Evolutionary conservation across 192 early-diverging fungal genomes (phyloP).

Genomic region (Spinellus fusiger): DNA sequence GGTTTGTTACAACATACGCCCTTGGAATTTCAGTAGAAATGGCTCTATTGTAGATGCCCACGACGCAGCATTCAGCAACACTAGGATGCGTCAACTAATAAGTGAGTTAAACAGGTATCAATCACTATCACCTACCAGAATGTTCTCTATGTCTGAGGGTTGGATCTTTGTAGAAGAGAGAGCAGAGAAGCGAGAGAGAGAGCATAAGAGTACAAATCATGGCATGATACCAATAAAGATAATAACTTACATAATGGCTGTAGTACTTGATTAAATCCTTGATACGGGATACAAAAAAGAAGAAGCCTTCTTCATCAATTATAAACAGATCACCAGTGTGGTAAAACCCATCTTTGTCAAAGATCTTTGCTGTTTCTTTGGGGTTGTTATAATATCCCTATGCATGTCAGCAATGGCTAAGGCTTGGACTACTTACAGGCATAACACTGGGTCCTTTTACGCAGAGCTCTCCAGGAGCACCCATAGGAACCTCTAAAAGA

Average conservation of each 20-base stretch:
- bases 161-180: too few species aligned
- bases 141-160: neutral
- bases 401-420: neutral
- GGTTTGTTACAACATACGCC: conserved; percentile 65
- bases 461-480: conserved; percentile 48
- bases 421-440: neutral
- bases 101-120: too few species aligned
- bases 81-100: conserved; percentile 25
- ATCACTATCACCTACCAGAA: too few species aligned
- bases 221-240: neutral
- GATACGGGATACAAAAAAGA: conserved; percentile 65
- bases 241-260: conserved; percentile 38
- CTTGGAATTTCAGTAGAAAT: conserved; percentile 67
- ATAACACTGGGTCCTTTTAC: conserved; percentile 38
- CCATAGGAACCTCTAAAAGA: conserved; percentile 16
- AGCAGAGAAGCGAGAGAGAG: neutral
- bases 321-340: conserved; percentile 54
- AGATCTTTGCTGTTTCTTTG: conserved; percentile 31
- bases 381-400: conserved; percentile 39
- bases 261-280: conserved; percentile 51
- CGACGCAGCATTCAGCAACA: conserved; percentile 63
- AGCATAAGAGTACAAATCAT: neutral
- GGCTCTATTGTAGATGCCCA: conserved; percentile 51
- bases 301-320: conserved; percentile 44
- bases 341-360: conserved; percentile 45